Evolutionary conservation across 371 early-diverging fungal species (phyloP).

Genomic region (Mucor irregularis): DNA sequence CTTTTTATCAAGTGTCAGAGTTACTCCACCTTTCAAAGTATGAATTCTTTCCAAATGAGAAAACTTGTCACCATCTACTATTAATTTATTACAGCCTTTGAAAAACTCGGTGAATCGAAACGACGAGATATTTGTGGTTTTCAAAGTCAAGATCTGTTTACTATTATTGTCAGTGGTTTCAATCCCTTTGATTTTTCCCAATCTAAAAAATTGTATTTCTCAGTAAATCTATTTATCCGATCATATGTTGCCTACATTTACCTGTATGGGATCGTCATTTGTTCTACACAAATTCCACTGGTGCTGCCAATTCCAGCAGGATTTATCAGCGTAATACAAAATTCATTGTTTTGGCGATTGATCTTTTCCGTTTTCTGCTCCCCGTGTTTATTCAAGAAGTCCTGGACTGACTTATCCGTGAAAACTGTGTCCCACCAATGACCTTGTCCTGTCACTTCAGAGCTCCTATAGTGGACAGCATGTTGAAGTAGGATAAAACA

Average conservation of each 20-base stretch:
- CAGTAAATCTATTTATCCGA: too few relatives aligned
- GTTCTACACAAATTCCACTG: conserved; percentile 64
- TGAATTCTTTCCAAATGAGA: conserved; percentile 5
- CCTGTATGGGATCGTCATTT: conserved; percentile 64
- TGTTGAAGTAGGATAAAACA: too few relatives aligned
- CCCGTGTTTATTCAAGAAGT: conserved; percentile 35
- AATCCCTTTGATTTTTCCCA: conserved; percentile 15
- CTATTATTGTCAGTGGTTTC: background rate
- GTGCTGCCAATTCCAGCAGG: conserved; percentile 66
- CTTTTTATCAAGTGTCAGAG: conserved; percentile 7
- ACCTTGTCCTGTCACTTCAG: conserved; percentile 56
- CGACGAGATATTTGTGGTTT: conserved; percentile 14
- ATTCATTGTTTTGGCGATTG: too few relatives aligned
- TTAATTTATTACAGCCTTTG: conserved; percentile 2
- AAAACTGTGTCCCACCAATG: conserved; percentile 71
- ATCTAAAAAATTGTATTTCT: background rate
- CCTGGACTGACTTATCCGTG: conserved; percentile 44
- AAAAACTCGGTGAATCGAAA: conserved; percentile 7
- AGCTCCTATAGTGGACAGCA: conserved; percentile 52
- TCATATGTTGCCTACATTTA: conserved; percentile 14
- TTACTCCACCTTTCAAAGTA: background rate
- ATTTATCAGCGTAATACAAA: conserved; percentile 62
- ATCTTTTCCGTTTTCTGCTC: conserved; percentile 20
- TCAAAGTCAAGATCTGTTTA: conserved; percentile 1
- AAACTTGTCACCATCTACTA: conserved; percentile 16